phyloP scores from a whole-genome alignment of 306 rosid species.

The Lathyrus tuberosus region DNA sequence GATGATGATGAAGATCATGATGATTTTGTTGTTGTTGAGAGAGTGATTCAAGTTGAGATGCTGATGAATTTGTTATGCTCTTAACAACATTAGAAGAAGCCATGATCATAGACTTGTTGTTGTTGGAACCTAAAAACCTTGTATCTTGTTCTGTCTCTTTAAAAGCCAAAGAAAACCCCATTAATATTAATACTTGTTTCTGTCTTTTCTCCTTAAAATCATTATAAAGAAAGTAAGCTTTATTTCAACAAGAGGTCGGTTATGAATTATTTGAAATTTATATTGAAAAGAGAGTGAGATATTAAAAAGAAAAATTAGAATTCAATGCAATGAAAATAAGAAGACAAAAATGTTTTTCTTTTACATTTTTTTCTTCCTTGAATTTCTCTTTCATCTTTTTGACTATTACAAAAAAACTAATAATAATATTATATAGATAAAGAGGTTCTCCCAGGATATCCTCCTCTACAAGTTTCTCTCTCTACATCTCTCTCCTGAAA shows the following conservation, averaged over 20 bases:
- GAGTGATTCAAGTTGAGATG: conserved; percentile 48
- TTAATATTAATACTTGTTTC: conserved; percentile 57
- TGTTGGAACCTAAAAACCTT: conserved; percentile 39
- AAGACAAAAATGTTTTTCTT: conserved; percentile 43
- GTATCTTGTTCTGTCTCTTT: conserved; percentile 18
- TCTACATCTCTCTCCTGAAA: not conserved
- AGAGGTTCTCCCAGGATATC: conserved; percentile 52
- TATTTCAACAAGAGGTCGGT: conserved; percentile 49
- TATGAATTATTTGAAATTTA: conserved; percentile 33
- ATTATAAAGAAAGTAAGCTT: conserved; percentile 7
- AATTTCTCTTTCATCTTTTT: conserved; percentile 28
- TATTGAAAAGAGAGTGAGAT: conserved; percentile 12
- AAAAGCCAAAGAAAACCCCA: conserved; percentile 50
- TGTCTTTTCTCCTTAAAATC: conserved; percentile 39
- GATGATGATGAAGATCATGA: not conserved
- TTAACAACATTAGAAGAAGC: conserved; percentile 61
- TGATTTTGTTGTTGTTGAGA: conserved; percentile 31
- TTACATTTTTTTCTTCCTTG: not conserved
- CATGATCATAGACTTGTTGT: conserved; percentile 47
- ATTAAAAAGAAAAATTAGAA: conserved; percentile 36
- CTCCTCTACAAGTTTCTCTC: conserved; percentile 34
- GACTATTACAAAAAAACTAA: not conserved
- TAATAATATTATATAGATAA: conserved; percentile 34
- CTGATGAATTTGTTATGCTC: conserved; percentile 48
- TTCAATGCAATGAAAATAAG: conserved; percentile 53